Evolutionary conservation across 306 rosid genomes (phyloP).

Genomic region (Echinosophora koreensis): DNA sequence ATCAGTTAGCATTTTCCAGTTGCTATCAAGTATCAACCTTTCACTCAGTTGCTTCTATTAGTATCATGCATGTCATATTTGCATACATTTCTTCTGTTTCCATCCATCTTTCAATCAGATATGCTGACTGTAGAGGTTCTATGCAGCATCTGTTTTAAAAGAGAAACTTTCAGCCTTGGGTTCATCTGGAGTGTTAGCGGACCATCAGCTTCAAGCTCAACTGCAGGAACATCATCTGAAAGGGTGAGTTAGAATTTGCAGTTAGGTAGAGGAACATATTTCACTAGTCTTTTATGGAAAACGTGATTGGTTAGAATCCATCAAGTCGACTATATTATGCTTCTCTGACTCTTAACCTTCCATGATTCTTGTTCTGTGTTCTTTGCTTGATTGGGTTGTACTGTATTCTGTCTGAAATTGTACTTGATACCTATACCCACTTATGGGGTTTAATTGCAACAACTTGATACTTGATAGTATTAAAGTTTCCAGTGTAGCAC

Average conservation of each 20-base stretch:
- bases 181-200: constrained; percentile 94
- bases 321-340: constrained; percentile 11
- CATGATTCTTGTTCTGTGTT: neutral
- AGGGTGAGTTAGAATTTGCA: constrained; percentile 71
- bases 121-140: constrained; percentile 56
- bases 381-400: constrained; percentile 36
- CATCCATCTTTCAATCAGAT: constrained; percentile 39
- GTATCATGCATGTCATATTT: constrained; percentile 34
- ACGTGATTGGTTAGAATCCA: neutral
- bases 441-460: constrained; percentile 22
- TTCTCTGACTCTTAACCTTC: constrained; percentile 19
- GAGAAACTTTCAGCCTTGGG: constrained; percentile 94
- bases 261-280: constrained; percentile 19
- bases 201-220: constrained; percentile 98
- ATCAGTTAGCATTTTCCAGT: too few relatives aligned
- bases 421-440: constrained; percentile 7
- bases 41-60: constrained; percentile 15
- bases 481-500: constrained; percentile 25
- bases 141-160: constrained; percentile 92
- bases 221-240: constrained; percentile 88
- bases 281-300: constrained; percentile 22
- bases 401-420: constrained; percentile 23
- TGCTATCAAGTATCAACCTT: neutral
- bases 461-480: neutral
- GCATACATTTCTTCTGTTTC: constrained; percentile 35